Evolutionary conservation across 257 asterid species (phyloP).

Genomic region (Fraxinus excelsior): DNA sequence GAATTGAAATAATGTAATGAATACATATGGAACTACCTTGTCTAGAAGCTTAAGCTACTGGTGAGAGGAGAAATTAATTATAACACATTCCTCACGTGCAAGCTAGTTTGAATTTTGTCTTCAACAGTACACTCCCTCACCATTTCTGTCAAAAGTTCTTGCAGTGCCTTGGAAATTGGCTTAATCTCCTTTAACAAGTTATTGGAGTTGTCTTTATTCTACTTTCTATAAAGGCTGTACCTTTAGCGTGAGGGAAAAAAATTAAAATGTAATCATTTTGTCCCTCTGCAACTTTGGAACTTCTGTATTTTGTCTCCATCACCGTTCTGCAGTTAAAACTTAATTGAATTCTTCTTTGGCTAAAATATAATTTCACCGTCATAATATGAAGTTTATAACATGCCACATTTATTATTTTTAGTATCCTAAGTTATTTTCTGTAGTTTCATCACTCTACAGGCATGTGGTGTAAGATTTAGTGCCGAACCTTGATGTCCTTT

Average conservation of each 20-base stretch:
- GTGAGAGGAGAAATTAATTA: neutral
- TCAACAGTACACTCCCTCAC: neutral
- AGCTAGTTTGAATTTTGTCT: neutral
- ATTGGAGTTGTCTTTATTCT: neutral
- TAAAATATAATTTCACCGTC: neutral
- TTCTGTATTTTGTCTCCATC: neutral
- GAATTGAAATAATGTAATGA: neutral
- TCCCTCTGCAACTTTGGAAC: neutral
- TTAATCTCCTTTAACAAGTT: neutral
- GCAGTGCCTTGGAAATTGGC: neutral
- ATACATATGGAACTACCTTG: neutral
- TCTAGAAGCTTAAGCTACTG: neutral
- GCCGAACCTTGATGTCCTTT: neutral
- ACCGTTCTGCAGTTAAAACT: neutral
- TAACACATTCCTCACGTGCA: neutral
- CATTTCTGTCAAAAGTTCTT: neutral
- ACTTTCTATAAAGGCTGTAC: neutral
- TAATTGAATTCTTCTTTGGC: neutral
- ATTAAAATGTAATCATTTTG: too few relatives aligned
- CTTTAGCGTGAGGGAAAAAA: neutral
- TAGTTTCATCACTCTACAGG: too few relatives aligned
- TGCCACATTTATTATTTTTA: neutral
- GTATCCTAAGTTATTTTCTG: too few relatives aligned
- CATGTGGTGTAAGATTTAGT: neutral
- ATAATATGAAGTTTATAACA: neutral